Evolutionary conservation across 139 green algal species (phyloP).

Genomic region (Micractinium conductrix): DNA sequence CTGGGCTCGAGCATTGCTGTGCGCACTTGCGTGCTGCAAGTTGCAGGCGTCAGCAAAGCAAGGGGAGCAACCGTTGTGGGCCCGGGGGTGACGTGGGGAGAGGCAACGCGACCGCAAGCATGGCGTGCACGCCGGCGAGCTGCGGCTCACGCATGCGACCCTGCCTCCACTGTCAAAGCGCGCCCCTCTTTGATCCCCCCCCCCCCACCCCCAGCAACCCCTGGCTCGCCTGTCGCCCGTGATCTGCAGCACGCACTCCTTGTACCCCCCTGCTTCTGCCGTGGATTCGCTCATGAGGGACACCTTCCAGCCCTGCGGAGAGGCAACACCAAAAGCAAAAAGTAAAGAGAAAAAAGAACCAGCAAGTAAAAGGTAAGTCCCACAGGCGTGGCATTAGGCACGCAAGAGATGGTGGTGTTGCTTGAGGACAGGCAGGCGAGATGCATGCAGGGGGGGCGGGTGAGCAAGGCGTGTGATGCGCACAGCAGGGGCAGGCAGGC

Average conservation of each 20-base stretch:
- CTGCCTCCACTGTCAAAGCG: too few species aligned
- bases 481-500: not conserved
- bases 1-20: not conserved
- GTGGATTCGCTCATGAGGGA: constrained; percentile 67
- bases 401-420: too few species aligned
- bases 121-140: not conserved
- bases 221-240: constrained; percentile 35
- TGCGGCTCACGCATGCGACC: not conserved
- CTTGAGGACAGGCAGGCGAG: too few species aligned
- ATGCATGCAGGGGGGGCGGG: too few species aligned
- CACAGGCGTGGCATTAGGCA: too few species aligned
- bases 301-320: constrained; percentile 82
- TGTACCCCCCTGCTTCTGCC: constrained; percentile 89
- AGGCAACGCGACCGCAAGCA: too few species aligned
- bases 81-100: too few species aligned
- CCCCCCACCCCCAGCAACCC: too few species aligned
- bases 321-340: too few species aligned
- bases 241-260: constrained; percentile 80
- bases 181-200: too few species aligned
- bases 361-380: too few species aligned
- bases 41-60: not conserved
- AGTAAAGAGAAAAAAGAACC: not conserved
- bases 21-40: too few species aligned
- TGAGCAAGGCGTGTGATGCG: not conserved
- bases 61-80: not conserved